phyloP scores from a whole-genome alignment of 2,329 filamentous ascomycete genomes.

The Penicillium sp. region DNA sequence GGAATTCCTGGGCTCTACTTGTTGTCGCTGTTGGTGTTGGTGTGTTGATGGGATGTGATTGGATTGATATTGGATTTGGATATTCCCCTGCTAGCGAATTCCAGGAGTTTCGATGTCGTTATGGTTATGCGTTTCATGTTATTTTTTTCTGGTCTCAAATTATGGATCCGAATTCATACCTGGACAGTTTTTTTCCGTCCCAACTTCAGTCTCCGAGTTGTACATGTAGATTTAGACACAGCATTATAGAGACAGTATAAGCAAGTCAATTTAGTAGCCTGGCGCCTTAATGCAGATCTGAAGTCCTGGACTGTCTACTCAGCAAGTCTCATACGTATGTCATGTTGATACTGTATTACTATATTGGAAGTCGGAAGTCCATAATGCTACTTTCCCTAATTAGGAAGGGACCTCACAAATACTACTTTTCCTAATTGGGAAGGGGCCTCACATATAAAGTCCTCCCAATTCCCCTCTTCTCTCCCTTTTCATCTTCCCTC shows the following conservation, averaged over 20 bases:
- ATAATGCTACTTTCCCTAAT: not conserved
- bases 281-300: not conserved
- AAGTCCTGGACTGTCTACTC: too few species aligned
- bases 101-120: conserved; percentile 10
- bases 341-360: not conserved
- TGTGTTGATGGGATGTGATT: conserved; percentile 3
- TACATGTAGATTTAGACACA: not conserved
- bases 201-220: not conserved
- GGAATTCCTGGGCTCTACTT: not conserved
- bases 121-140: conserved; percentile 11
- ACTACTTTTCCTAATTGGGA: not conserved
- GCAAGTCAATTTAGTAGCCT: not conserved
- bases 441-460: not conserved
- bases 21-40: not conserved
- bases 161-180: not conserved
- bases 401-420: not conserved
- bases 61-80: conserved; percentile 9
- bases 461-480: not conserved
- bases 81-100: conserved; percentile 6
- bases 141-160: not conserved
- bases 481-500: not conserved
- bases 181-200: not conserved
- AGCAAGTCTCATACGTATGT: not conserved
- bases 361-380: not conserved
- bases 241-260: not conserved